These are phyloP conservation scores for Venustampulla echinocandica DNA, from an alignment of 495 filamentous ascomycete species.

Conservation along the genomic window DNA sequence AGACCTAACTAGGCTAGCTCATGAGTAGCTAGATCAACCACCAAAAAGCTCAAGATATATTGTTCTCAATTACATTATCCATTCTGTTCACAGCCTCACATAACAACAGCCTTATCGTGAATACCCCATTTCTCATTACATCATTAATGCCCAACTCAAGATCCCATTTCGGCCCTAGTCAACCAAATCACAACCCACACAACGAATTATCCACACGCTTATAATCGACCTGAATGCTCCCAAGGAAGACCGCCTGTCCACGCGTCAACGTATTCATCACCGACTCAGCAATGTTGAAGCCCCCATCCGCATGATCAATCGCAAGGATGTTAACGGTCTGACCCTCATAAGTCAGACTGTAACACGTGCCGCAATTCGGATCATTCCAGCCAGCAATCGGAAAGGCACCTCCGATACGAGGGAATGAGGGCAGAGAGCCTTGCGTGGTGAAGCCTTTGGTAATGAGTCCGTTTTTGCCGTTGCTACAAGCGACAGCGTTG, in stretches of 20 bases:
- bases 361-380: slow-evolving; percentile 61
- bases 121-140: no score
- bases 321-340: slow-evolving; percentile 56
- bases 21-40: no score
- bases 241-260: slow-evolving; percentile 42
- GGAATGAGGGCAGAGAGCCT: slow-evolving; percentile 43
- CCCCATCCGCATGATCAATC: slow-evolving; percentile 51
- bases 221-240: slow-evolving; percentile 46
- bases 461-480: slow-evolving; percentile 50
- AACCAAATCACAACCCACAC: slow-evolving; percentile 29
- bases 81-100: no score
- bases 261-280: slow-evolving; percentile 63
- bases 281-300: slow-evolving; percentile 55
- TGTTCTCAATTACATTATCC: no score
- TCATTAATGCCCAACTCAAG: no score
- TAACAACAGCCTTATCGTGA: no score
- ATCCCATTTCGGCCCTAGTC: no score
- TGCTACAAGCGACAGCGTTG: slow-evolving; percentile 43
- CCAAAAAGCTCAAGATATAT: no score
- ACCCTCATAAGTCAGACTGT: slow-evolving; percentile 48
- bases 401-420: slow-evolving; percentile 53
- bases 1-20: no score
- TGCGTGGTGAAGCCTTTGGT: slow-evolving; percentile 40
- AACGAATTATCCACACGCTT: slow-evolving; percentile 30
- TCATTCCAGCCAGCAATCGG: slow-evolving; percentile 53